Evolutionary conservation across 1,284 basidiomycete genomes (phyloP).

Genomic region (Tranzscheliella williamsii): DNA sequence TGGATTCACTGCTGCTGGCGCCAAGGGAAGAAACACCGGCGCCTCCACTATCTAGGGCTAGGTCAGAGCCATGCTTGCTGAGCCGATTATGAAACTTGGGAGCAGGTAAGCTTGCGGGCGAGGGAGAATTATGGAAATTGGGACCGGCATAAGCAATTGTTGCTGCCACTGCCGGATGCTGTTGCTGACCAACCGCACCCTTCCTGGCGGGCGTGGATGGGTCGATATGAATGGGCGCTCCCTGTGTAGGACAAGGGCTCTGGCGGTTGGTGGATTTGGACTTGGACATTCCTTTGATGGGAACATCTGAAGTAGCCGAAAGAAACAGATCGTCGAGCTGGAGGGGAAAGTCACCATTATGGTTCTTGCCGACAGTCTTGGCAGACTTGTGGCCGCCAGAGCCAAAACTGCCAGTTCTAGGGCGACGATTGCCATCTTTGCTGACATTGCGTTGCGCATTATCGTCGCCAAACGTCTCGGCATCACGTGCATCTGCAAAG

Average conservation of each 20-base stretch:
- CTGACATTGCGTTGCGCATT: constrained; percentile 4
- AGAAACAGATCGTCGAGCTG: constrained; percentile 43
- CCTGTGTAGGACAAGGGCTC: constrained; percentile 19
- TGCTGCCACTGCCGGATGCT: constrained; percentile 27
- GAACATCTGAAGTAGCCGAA: constrained; percentile 8
- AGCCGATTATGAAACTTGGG: constrained; percentile 45
- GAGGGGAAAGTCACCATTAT: constrained; percentile 21
- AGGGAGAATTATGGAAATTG: constrained; percentile 56
- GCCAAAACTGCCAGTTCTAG: constrained; percentile 35
- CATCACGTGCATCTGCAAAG: constrained; percentile 48
- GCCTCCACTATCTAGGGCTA: constrained; percentile 2
- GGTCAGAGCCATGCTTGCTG: constrained; percentile 28
- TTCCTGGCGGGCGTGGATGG: constrained; percentile 38
- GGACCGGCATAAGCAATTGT: constrained; percentile 51
- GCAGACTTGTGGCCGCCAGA: constrained; percentile 15
- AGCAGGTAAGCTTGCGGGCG: constrained; percentile 49
- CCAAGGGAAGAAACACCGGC: constrained; percentile 17
- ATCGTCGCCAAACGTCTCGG: constrained; percentile 42
- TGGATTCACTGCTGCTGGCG: constrained; percentile 12
- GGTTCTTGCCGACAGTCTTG: constrained; percentile 13
- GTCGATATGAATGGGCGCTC: constrained; percentile 31
- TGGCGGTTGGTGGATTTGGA: constrained; percentile 7
- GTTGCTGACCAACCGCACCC: constrained; percentile 12
- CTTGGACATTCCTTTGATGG: constrained; percentile 17
- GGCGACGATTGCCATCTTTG: constrained; percentile 16